Evolutionary conservation across 139 green algal genomes (phyloP), one percentile per base, ranked within the genome.

Genomic region (Ettlia oleoabundans): DNA sequence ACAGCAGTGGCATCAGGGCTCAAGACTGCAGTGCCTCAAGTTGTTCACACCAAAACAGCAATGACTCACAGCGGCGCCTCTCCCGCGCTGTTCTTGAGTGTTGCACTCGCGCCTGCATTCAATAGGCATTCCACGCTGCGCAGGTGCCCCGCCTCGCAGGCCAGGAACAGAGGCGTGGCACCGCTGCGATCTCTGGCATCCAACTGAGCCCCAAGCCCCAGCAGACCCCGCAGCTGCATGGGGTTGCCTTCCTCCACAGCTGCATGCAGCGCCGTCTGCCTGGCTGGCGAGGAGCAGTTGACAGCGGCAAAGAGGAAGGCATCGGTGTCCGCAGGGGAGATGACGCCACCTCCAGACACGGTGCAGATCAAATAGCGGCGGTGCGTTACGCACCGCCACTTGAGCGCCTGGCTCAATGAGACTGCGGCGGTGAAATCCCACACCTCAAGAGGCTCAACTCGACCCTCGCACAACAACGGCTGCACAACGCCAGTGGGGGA

Each of bases 221-320:
- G 88, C 78, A 98, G 87, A 33, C 37, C 52, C 4, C 4, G 28
- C 53, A 84, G 72, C 4, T 84, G 63, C 3, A 58, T 51, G 22
- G 33, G 32, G n/a, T 79, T 37, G 64, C 88, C 90, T 6, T 82
- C 76, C 55, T 92, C 89, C 0, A 89, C 90, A 1, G 93, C 93
- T 3, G 76, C 64, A 71, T 98, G 94, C 78, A 98, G 76, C 24
- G 94, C 89, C 0, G 94, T 94, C 37, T 82, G 52, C 19, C 93
- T 88, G 0, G 43, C 79, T 5, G 66, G 69, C 28, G 82, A 89
- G 26, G 90, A 96, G 86, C 91, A 96, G 79, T 93, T 94, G 43
- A 85, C 90, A 0, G 91, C 92, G 41, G 87, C 90, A 22, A 82
- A 28, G 66, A 96, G 55, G 2, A 86, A 86, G 64, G 86, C 66